A percentile compares a stretch with the other conserved stretches of the same genome.
Evolutionary conservation across 495 filamentous ascomycete genomes (phyloP).

Genomic region (Filosporella fistucella): DNA sequence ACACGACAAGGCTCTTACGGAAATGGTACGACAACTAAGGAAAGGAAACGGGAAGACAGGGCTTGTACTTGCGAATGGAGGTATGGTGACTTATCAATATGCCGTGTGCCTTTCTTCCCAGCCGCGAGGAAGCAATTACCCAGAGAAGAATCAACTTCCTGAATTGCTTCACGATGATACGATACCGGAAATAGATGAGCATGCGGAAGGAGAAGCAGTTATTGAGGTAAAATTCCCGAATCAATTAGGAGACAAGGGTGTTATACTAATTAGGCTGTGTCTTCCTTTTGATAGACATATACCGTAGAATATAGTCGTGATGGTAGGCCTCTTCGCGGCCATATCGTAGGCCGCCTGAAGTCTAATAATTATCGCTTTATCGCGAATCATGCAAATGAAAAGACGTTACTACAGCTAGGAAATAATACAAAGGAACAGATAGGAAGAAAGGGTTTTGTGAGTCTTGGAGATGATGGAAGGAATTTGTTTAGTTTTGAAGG

Average conservation of each 20-base stretch:
- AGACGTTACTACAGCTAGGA: constrained; percentile 31
- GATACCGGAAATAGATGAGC: constrained; percentile 29
- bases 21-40: constrained; percentile 41
- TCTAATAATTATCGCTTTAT: constrained; percentile 41
- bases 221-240: constrained; percentile 38
- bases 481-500: constrained; percentile 37
- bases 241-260: background rate
- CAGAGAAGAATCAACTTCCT: constrained; percentile 32
- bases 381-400: constrained; percentile 41
- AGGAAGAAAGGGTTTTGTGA: constrained; percentile 35
- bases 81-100: constrained; percentile 49
- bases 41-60: constrained; percentile 34
- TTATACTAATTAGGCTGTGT: too few relatives aligned
- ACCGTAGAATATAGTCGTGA: constrained; percentile 46
- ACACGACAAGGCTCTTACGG: constrained; percentile 46
- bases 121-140: constrained; percentile 37
- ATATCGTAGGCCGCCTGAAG: constrained; percentile 43
- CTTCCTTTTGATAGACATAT: constrained; percentile 45
- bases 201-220: constrained; percentile 37
- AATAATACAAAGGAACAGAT: constrained; percentile 28
- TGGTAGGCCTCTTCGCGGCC: constrained; percentile 35
- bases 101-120: constrained; percentile 41
- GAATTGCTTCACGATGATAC: constrained; percentile 22
- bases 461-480: constrained; percentile 26
- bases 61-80: constrained; percentile 52